Evolutionary conservation across 2,329 filamentous ascomycete genomes (phyloP).

Genomic region (Rachicladosporium sp.): DNA sequence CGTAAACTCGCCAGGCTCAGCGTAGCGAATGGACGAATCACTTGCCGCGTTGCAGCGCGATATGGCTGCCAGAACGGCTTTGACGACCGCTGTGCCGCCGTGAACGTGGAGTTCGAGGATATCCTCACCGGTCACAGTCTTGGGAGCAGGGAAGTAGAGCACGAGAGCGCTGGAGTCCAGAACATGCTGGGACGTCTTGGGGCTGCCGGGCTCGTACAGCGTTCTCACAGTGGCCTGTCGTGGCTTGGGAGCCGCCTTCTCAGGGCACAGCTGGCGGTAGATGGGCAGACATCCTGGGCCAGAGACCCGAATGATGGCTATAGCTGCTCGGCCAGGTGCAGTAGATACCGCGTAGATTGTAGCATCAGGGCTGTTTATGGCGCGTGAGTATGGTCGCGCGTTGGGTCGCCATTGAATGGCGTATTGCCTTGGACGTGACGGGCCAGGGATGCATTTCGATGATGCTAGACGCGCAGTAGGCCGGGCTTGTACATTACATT

Average conservation of each 20-base stretch:
- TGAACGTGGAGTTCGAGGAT: slow-evolving; percentile 91
- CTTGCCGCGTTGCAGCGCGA: slow-evolving; percentile 4
- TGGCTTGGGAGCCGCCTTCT: slow-evolving; percentile 41
- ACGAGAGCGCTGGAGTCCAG: slow-evolving; percentile 70
- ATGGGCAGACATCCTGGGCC: slow-evolving; percentile 62
- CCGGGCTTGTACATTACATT: too few species aligned
- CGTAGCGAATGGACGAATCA: slow-evolving; percentile 54
- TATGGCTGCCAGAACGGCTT: slow-evolving; percentile 71
- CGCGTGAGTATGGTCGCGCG: too few species aligned
- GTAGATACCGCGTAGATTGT: slow-evolving; percentile 93
- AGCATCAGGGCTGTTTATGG: slow-evolving; percentile 3
- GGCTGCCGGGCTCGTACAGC: slow-evolving; percentile 47
- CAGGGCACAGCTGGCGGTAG: slow-evolving; percentile 50
- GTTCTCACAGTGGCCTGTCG: slow-evolving; percentile 61
- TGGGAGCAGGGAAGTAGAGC: slow-evolving; percentile 68
- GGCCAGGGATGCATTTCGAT: too few species aligned
- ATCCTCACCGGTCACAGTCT: slow-evolving; percentile 84
- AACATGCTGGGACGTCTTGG: slow-evolving; percentile 32
- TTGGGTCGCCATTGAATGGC: too few species aligned
- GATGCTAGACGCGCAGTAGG: too few species aligned
- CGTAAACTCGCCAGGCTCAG: slow-evolving; percentile 92
- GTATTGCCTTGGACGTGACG: too few species aligned
- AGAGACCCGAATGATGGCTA: slow-evolving; percentile 80
- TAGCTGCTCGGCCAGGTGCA: slow-evolving; percentile 71
- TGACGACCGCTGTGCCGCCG: slow-evolving; percentile 77